Percentiles rank a stretch among this genome's conserved stretches.
Conservation (phyloP, 306 rosid species). For the Cercis canadensis region DNA sequence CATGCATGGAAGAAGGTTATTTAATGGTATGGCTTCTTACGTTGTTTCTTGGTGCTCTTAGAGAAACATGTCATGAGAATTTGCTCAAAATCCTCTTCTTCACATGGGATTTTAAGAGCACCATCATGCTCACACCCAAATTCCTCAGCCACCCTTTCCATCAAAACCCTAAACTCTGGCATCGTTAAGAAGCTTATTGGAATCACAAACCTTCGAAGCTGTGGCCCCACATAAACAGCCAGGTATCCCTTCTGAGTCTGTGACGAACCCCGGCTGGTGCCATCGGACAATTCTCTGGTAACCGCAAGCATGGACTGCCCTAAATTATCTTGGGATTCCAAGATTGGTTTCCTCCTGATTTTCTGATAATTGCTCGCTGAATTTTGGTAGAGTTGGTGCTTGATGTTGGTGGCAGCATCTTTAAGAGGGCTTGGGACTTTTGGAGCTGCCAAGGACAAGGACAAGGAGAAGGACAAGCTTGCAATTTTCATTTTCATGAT, state of each 20-base stretch:
- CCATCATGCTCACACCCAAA: constrained; percentile 60
- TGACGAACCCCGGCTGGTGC: neutral
- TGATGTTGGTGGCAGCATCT: too few species aligned
- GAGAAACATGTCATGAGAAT: constrained; percentile 41
- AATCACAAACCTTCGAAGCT: constrained; percentile 53
- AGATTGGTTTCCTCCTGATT: neutral
- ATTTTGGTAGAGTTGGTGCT: neutral
- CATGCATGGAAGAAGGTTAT: too few species aligned
- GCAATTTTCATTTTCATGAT: constrained; percentile 16
- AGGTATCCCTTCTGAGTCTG: constrained; percentile 47
- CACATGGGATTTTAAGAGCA: constrained; percentile 60
- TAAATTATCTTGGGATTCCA: neutral
- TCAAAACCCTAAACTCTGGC: constrained; percentile 50
- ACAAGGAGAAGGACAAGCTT: too few species aligned
- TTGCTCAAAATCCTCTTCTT: constrained; percentile 53
- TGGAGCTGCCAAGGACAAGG: too few species aligned
- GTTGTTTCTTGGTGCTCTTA: neutral
- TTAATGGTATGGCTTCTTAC: neutral
- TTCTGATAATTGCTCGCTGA: neutral
- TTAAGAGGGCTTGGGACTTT: neutral
- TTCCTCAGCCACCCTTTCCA: constrained; percentile 62
- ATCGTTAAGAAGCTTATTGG: constrained; percentile 55
- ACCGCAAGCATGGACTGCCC: constrained; percentile 25
- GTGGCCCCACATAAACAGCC: constrained; percentile 60
- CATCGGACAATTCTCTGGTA: constrained; percentile 18